Conservation (phyloP, 345 rosid species). For the Ceriops zippeliana region DNA sequence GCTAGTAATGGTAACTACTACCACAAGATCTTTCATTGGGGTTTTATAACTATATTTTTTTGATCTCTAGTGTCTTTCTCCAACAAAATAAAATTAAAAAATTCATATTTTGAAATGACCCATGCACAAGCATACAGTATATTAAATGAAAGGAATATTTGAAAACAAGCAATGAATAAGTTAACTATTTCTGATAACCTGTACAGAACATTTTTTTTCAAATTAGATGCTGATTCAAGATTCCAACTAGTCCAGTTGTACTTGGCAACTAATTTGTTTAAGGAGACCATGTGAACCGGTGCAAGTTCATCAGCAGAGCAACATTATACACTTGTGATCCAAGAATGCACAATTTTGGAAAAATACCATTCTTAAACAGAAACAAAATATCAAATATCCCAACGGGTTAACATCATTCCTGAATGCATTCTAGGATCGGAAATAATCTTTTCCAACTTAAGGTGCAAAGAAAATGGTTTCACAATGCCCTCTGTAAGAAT, state of each 20-base stretch:
- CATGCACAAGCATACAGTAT: neutral
- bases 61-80: too few relatives aligned
- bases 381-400: neutral
- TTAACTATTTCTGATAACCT: neutral
- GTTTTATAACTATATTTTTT: too few relatives aligned
- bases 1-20: too few relatives aligned
- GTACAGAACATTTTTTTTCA: neutral
- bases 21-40: too few relatives aligned
- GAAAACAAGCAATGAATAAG: neutral
- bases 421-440: too few relatives aligned
- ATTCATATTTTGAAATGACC: neutral
- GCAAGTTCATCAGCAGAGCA: neutral
- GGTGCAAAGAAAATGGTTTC: too few relatives aligned
- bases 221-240: neutral
- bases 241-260: neutral
- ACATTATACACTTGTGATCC: neutral
- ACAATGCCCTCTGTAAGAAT: too few relatives aligned
- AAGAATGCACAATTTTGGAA: too few relatives aligned
- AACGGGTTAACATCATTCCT: neutral
- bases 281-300: too few relatives aligned
- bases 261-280: neutral
- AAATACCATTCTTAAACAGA: neutral
- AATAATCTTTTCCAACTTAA: too few relatives aligned
- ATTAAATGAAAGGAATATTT: too few relatives aligned
- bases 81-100: neutral